Evolutionary conservation across 805 yeast genomes (phyloP).

Genomic region (Candida pini): DNA sequence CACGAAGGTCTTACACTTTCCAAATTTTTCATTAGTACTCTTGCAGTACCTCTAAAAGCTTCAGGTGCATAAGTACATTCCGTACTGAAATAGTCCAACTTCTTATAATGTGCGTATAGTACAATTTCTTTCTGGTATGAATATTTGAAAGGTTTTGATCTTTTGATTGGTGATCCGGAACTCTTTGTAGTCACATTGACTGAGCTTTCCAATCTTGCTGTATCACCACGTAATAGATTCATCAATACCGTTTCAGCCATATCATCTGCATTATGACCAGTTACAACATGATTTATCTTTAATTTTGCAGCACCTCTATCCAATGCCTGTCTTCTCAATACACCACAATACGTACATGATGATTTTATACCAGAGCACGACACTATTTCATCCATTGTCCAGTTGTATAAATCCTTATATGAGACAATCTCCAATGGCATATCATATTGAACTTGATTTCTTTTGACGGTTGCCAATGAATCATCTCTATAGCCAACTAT

Average conservation of each 20-base stretch:
- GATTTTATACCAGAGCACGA: conserved; percentile 89
- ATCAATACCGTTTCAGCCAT: conserved; percentile 97
- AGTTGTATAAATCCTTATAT: conserved; percentile 82
- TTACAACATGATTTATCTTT: conserved; percentile 84
- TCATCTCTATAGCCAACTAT: conserved; percentile 96
- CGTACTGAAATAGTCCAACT: conserved; percentile 91
- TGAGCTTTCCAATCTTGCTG: conserved; percentile 84
- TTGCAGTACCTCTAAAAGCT: conserved; percentile 96
- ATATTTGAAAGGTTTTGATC: conserved; percentile 94
- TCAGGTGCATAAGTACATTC: conserved; percentile 99
- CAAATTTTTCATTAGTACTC: conserved; percentile 83
- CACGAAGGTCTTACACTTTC: conserved; percentile 90
- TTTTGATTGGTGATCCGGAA: conserved; percentile 80
- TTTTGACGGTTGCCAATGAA: conserved; percentile 91
- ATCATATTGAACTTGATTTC: conserved; percentile 71
- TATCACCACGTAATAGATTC: conserved; percentile 95
- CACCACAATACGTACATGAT: conserved; percentile 98
- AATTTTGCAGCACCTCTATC: conserved; percentile 92
- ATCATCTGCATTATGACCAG: conserved; percentile 99
- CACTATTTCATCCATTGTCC: conserved; percentile 99
- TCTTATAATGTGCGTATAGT: conserved; percentile 92
- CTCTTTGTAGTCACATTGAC: conserved; percentile 80
- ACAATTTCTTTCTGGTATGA: conserved; percentile 97
- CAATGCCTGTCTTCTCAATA: conserved; percentile 89
- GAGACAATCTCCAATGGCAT: conserved; percentile 49